phyloP scores from a whole-genome alignment of 192 early-diverging fungal genomes.

The Entomortierella parvispora region DNA sequence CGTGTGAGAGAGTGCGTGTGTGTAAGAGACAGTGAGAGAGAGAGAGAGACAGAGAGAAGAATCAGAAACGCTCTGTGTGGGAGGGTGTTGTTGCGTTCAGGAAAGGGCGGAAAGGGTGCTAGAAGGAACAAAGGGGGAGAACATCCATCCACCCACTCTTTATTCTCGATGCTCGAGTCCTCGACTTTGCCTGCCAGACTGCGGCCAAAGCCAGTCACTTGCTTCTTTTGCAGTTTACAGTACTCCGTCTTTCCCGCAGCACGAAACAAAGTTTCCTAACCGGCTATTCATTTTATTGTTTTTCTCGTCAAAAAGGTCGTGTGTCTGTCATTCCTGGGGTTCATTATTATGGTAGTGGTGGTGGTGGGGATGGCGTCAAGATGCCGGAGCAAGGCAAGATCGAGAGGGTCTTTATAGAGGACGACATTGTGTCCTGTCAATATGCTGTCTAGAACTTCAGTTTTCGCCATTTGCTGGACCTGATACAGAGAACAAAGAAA shows the following conservation, averaged over 20 bases:
- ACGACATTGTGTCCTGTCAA: not conserved
- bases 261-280: too few species aligned
- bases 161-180: too few species aligned
- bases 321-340: too few species aligned
- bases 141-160: too few species aligned
- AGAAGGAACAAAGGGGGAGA: too few species aligned
- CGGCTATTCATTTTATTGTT: not conserved
- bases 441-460: slow-evolving; percentile 15
- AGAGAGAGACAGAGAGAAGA: not conserved
- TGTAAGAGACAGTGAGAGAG: not conserved
- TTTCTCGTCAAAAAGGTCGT: not conserved
- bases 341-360: not conserved
- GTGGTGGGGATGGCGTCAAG: not conserved
- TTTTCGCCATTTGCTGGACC: slow-evolving; percentile 23
- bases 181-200: too few species aligned
- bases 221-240: too few species aligned
- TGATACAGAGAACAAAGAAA: not conserved
- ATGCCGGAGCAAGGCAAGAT: too few species aligned
- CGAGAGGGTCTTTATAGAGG: not conserved
- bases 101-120: too few species aligned
- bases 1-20: not conserved
- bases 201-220: not conserved
- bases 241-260: too few species aligned
- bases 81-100: not conserved
- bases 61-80: not conserved